phyloP scores from a whole-genome alignment of 768 basidiomycete genomes.

The Kwoniella sp. region DNA sequence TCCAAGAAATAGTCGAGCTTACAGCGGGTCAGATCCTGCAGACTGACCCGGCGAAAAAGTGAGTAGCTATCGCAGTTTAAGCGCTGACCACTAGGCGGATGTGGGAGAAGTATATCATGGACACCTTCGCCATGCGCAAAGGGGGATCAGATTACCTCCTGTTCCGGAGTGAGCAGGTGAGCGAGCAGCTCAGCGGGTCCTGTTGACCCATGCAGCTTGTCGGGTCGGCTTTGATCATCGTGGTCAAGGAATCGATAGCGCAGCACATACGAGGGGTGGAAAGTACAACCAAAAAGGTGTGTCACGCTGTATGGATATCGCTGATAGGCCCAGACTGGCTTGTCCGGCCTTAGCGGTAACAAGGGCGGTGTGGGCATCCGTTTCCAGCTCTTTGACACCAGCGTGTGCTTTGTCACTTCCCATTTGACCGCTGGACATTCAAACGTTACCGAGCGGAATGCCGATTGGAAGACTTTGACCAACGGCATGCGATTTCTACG shows the following conservation, averaged over 20 bases:
- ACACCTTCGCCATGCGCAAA: slow-evolving; percentile 68
- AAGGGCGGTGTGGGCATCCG: slow-evolving; percentile 92
- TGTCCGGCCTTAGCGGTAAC: slow-evolving; percentile 72
- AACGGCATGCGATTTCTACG: slow-evolving; percentile 78
- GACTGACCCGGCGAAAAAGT: slow-evolving; percentile 90
- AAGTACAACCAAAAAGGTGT: slow-evolving; percentile 83
- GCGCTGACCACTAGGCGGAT: slow-evolving; percentile 58
- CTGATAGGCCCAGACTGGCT: slow-evolving; percentile 50
- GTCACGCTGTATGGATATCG: slow-evolving; percentile 11
- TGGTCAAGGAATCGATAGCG: slow-evolving; percentile 73
- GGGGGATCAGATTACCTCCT: slow-evolving; percentile 73
- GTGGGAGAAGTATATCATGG: slow-evolving; percentile 80
- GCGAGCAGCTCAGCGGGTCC: too few relatives aligned
- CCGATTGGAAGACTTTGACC: slow-evolving; percentile 83
- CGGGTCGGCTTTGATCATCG: slow-evolving; percentile 82
- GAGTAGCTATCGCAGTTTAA: slow-evolving; percentile 10
- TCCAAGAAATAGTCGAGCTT: slow-evolving; percentile 95
- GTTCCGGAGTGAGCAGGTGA: slow-evolving; percentile 85
- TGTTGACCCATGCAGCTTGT: slow-evolving; percentile 62
- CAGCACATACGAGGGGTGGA: slow-evolving; percentile 86
- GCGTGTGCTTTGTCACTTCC: slow-evolving; percentile 90
- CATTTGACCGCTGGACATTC: slow-evolving; percentile 94
- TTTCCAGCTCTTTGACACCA: slow-evolving; percentile 83
- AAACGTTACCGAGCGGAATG: slow-evolving; percentile 83
- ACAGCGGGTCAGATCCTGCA: slow-evolving; percentile 97